These are phyloP conservation scores for Lasiosphaeriaceae sp. DNA, from an alignment of 495 filamentous ascomycete genomes.

Conservation along the genomic window DNA sequence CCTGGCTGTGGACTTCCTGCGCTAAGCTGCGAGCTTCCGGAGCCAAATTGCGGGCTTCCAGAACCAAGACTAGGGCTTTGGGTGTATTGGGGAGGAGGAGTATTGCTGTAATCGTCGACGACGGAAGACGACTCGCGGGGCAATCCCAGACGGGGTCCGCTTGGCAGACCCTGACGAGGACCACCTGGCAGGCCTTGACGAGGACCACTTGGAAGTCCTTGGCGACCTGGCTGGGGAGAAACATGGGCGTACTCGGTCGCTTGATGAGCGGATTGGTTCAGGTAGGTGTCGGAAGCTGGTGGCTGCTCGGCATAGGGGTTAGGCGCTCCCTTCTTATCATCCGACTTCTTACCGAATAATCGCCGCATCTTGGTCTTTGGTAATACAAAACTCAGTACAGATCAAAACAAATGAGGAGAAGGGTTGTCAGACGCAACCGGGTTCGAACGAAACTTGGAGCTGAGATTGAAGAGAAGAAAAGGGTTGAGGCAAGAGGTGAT, in stretches of 20 bases:
- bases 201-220: conserved; percentile 38
- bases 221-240: background rate
- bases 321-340: conserved; percentile 62
- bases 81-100: conserved; percentile 26
- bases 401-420: background rate
- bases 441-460: background rate
- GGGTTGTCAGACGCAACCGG: background rate
- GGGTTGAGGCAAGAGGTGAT: background rate
- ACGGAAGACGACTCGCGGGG: background rate
- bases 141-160: conserved; percentile 1
- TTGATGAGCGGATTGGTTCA: conserved; percentile 39
- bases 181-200: conserved; percentile 20
- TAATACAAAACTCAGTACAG: conserved; percentile 1
- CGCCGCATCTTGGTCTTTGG: conserved; percentile 52
- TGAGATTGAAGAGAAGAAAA: background rate
- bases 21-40: background rate
- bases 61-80: background rate
- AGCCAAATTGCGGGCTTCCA: conserved; percentile 10
- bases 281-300: conserved; percentile 37
- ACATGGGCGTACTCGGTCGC: conserved; percentile 36
- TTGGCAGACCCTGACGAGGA: conserved; percentile 17
- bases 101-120: conserved; percentile 14
- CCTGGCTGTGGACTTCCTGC: conserved; percentile 3
- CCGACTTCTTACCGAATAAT: conserved; percentile 65
- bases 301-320: conserved; percentile 69